A percentile compares a stretch with the other conserved stretches of the same genome.
phyloP scores from a whole-genome alignment of 164 flowering plant species.

The Vitis labrusca region DNA sequence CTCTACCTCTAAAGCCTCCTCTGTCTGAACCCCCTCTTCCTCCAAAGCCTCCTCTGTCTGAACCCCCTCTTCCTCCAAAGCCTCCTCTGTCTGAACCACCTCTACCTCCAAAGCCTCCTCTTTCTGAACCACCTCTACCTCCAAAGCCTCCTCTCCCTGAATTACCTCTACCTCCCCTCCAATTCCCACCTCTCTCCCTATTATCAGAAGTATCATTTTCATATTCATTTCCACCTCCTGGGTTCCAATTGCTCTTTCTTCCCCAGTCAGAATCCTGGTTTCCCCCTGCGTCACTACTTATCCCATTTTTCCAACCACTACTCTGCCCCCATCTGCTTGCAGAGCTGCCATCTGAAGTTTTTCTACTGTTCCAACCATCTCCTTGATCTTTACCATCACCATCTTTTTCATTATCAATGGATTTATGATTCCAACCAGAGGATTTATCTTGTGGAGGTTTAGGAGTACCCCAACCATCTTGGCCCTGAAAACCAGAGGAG shows the following conservation, averaged over 20 bases:
- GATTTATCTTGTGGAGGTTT: neutral
- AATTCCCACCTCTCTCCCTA: slow-evolving; percentile 14
- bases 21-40: slow-evolving; percentile 1
- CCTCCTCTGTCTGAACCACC: slow-evolving; percentile 26
- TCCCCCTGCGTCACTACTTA: slow-evolving; percentile 8
- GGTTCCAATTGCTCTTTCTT: slow-evolving; percentile 21
- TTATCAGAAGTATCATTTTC: slow-evolving; percentile 8
- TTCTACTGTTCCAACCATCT: slow-evolving; percentile 14
- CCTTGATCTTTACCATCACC: no score
- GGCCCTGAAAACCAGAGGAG: no score
- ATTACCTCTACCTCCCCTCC: slow-evolving; percentile 25
- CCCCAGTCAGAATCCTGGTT: slow-evolving; percentile 17
- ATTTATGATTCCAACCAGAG: slow-evolving; percentile 6
- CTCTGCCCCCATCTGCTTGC: neutral
- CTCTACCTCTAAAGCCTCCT: slow-evolving; percentile 18
- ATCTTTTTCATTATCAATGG: neutral
- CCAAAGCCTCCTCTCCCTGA: slow-evolving; percentile 16
- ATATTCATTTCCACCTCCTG: slow-evolving; percentile 12
- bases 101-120: slow-evolving; percentile 22
- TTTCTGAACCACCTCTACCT: slow-evolving; percentile 17
- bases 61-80: slow-evolving; percentile 29
- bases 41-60: no score
- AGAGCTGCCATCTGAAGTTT: slow-evolving; percentile 4
- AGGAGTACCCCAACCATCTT: no score
- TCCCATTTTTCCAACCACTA: slow-evolving; percentile 12